Percentiles rank a stretch among this genome's conserved stretches.
Conservation (phyloP, 345 rosid genomes). For the Trapa incisa region DNA sequence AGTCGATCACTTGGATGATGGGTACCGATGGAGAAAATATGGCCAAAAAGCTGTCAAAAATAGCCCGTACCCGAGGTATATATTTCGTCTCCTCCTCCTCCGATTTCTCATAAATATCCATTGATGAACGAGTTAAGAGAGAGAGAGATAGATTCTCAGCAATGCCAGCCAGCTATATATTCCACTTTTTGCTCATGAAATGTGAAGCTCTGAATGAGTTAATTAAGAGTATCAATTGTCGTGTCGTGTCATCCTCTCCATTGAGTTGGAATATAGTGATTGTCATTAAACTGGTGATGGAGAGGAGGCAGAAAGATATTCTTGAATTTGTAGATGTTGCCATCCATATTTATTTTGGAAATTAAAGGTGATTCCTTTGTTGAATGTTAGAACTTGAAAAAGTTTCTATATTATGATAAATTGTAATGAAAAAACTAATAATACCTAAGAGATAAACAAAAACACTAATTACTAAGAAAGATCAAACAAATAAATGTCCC, state of each 20-base stretch:
- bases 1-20: slow-evolving; percentile 86
- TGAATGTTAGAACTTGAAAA: neutral
- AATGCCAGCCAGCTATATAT: neutral
- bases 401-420: neutral
- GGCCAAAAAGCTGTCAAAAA: slow-evolving; percentile 98
- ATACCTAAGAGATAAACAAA: no score
- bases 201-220: neutral
- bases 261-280: neutral
- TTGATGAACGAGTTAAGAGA: slow-evolving; percentile 3
- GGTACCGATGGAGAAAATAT: slow-evolving; percentile 95
- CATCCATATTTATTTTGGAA: neutral
- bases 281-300: neutral
- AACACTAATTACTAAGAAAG: neutral
- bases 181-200: neutral
- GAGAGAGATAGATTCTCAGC: neutral
- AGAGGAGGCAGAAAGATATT: neutral
- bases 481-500: neutral
- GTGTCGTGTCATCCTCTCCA: neutral
- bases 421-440: no score
- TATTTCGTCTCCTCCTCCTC: neutral
- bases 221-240: neutral
- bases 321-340: neutral
- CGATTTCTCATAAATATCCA: neutral
- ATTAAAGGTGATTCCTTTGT: neutral
- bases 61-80: slow-evolving; percentile 92